These are phyloP conservation scores for Kazachstania martiniae DNA, from an alignment of 805 yeast species.

Conservation along the genomic window DNA sequence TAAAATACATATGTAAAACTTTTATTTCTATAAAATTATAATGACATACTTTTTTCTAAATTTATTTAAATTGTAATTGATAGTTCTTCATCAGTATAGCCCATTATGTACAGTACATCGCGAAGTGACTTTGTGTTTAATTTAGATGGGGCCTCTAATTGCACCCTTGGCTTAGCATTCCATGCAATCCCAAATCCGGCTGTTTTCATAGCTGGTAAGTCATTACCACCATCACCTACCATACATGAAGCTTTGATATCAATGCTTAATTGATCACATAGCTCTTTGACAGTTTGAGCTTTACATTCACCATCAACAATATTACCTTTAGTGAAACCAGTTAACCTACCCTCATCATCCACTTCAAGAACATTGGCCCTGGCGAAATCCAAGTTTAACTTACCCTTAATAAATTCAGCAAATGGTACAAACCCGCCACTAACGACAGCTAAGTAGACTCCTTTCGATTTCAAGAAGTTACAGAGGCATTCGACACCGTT, in stretches of 20 bases:
- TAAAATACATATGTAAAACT: too few species aligned
- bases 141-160: conserved; percentile 67
- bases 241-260: conserved; percentile 54
- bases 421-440: conserved; percentile 93
- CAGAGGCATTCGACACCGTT: conserved; percentile 74
- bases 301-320: conserved; percentile 81
- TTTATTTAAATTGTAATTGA: too few species aligned
- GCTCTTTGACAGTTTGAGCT: conserved; percentile 55
- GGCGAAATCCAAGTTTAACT: conserved; percentile 72
- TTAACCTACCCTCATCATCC: conserved; percentile 38
- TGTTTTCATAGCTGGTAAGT: conserved; percentile 77
- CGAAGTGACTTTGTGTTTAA: conserved; percentile 63
- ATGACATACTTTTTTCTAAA: neutral
- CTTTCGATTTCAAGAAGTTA: conserved; percentile 45
- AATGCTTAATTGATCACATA: conserved; percentile 46
- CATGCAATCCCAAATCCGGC: conserved; percentile 96
- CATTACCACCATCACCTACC: conserved; percentile 97
- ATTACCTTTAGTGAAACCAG: conserved; percentile 70
- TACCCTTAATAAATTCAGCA: conserved; percentile 61
- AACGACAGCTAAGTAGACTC: conserved; percentile 70
- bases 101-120: conserved; percentile 74
- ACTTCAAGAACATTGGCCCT: conserved; percentile 64
- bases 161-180: conserved; percentile 95
- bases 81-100: conserved; percentile 54
- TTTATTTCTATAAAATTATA: neutral